Evolutionary conservation across 2,329 filamentous ascomycete species (phyloP), one percentile per base, ranked within the genome.

Genomic region (Diaporthe capsici): DNA sequence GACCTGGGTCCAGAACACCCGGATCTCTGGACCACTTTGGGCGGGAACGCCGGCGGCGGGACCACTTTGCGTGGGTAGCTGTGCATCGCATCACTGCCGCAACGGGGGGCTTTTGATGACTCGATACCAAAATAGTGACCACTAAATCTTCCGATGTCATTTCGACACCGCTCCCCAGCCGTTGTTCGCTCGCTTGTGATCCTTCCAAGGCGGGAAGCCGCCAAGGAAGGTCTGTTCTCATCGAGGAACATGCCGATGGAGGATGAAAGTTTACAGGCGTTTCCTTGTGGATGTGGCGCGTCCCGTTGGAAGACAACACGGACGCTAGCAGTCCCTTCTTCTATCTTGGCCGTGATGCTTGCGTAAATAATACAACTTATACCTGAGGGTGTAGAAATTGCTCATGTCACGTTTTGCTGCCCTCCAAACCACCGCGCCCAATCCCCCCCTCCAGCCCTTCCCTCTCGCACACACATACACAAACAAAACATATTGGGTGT

Each of bases 131-230:
- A 44, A 20, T 25, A 63, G 15, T 44, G 1, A 28, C 44, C n/a
- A 44, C 28, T 44, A 12, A 63, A 67, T 67, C 44, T 51, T n/a
- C 44, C 63, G 63, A 37, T 37, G 22, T 67, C 63, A 67, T 51
- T 67, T 51, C 44, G 22, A 67, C 13, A 67, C 47, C 28, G 63
- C 44, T 34, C 5, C 44, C 28, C 63, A 34, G 31, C 42, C 44
- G 28, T 15, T 9, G 63, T 25, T 49, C 47, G 22, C 31, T 51
- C 28, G 20, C 63, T 51, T 67, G 20, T 67, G 44, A 3, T 51
- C 31, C 20, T 31, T 25, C 44, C 63, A 37, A 51, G 28, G 31
- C 28, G 28, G 44, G 20, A 37, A 22, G 63, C 6, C 37, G 44
- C 63, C 63, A 67, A 37, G 44, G 63, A 51, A 22, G 44, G 63